These are phyloP conservation scores for Chlorella sp. DNA, from an alignment of 139 green algal genomes.

Conservation along the genomic window DNA sequence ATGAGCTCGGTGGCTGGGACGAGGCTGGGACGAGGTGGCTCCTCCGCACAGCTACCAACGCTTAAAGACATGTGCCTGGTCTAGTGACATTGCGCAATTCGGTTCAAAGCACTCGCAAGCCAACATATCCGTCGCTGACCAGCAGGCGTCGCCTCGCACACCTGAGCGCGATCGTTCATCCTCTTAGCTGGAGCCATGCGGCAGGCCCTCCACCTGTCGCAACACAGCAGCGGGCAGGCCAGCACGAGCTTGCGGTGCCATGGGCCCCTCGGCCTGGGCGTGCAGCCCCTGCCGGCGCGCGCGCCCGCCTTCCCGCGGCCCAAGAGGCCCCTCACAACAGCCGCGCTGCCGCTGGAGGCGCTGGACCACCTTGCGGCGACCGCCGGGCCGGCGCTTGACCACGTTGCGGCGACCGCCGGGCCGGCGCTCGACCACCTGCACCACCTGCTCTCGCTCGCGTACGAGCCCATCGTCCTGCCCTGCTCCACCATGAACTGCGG, in stretches of 20 bases:
- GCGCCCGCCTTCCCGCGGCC: background rate
- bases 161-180: no score
- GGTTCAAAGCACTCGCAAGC: no score
- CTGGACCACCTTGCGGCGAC: slow-evolving; percentile 14
- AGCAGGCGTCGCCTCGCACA: no score
- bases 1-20: no score
- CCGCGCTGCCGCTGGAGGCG: slow-evolving; percentile 15
- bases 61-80: no score
- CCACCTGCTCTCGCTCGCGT: slow-evolving; percentile 68
- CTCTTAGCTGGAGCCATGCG: background rate
- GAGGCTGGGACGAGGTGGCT: no score
- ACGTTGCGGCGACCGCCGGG: background rate
- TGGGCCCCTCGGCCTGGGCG: background rate
- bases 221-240: background rate
- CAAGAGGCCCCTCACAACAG: background rate
- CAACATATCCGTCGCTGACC: no score
- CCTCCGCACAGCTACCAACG: no score
- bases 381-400: no score
- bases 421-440: no score
- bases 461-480: slow-evolving; percentile 77
- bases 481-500: slow-evolving; percentile 89
- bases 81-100: no score
- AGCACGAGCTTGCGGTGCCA: background rate
- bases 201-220: background rate
- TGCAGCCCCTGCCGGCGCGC: slow-evolving; percentile 2